Conservation (phyloP, 2,329 filamentous ascomycete species). For the Thielaviopsis punctulata region DNA sequence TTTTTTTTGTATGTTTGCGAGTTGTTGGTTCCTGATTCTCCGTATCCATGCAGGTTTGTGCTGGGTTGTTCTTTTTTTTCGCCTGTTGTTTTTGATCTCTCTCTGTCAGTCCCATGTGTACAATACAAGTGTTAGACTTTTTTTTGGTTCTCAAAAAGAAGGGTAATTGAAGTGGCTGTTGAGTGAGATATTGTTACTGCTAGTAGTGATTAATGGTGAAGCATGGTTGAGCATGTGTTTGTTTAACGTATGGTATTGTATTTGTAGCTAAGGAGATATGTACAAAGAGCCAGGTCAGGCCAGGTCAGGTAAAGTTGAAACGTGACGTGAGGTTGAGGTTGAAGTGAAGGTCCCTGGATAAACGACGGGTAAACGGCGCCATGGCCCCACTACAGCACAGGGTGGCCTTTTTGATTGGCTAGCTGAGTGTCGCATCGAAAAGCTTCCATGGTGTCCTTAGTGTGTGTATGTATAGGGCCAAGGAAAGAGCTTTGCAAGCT, state of each 20-base stretch:
- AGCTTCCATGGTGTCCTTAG: slow-evolving; percentile 8
- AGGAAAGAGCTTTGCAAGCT: neutral
- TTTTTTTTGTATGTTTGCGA: neutral
- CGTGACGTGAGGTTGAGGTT: neutral
- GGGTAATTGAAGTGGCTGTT: neutral
- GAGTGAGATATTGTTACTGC: neutral
- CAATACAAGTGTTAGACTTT: slow-evolving; percentile 12
- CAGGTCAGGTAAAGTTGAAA: too few species aligned
- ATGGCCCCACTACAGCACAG: neutral
- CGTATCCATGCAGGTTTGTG: neutral
- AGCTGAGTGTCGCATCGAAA: neutral
- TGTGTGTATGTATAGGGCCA: neutral
- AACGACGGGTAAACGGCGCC: neutral
- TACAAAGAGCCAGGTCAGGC: too few species aligned
- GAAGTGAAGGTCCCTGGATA: neutral
- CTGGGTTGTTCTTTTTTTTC: neutral
- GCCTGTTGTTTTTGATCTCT: slow-evolving; percentile 8
- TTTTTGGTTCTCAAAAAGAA: slow-evolving; percentile 1
- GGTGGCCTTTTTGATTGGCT: slow-evolving; percentile 4
- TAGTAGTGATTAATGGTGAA: too few species aligned
- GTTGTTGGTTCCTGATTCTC: neutral
- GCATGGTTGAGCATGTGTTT: too few species aligned
- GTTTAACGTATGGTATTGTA: too few species aligned
- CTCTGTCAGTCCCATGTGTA: slow-evolving; percentile 10
- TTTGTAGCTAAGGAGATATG: too few species aligned